Percentiles rank a stretch among this genome's conserved stretches.
These are phyloP conservation scores for Jaltomata sinuosa DNA, from an alignment of 257 asterid species.

Conservation along the genomic window DNA sequence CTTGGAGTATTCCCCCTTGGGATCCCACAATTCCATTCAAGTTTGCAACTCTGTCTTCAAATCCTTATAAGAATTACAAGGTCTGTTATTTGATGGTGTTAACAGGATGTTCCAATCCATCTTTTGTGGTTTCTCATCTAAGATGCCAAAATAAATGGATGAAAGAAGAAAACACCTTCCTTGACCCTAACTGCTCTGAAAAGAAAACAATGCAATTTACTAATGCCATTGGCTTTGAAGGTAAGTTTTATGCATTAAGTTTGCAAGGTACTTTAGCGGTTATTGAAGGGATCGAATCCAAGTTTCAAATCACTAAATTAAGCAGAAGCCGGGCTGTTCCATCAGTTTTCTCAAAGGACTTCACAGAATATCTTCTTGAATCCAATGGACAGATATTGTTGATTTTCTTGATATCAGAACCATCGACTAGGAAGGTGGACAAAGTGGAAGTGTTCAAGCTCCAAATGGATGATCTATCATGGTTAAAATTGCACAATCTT, in stretches of 20 bases:
- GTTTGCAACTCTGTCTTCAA: constrained; percentile 2
- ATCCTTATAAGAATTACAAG: not conserved
- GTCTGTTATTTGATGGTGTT: not conserved
- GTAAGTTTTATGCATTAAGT: not conserved
- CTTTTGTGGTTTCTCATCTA: not conserved
- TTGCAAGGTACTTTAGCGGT: not conserved
- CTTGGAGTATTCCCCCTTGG: not conserved
- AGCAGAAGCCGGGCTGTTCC: constrained; percentile 17
- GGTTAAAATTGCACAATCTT: constrained; percentile 4
- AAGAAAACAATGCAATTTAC: constrained; percentile 7
- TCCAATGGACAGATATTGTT: constrained; percentile 20
- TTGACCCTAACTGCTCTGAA: not conserved
- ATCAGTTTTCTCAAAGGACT: not conserved
- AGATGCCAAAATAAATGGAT: not conserved
- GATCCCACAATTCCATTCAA: constrained; percentile 11
- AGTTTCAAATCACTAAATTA: not conserved
- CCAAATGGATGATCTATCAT: not conserved
- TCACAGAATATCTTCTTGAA: constrained; percentile 20
- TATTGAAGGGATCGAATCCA: not conserved
- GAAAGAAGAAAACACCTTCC: not conserved
- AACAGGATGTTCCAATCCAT: constrained; percentile 7
- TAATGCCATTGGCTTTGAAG: constrained; percentile 4
- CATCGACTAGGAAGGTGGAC: constrained; percentile 3
- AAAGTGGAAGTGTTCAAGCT: constrained; percentile 25
- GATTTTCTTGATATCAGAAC: constrained; percentile 16